Conservation (phyloP, 495 filamentous ascomycete genomes). For the Immersiella caudata region DNA sequence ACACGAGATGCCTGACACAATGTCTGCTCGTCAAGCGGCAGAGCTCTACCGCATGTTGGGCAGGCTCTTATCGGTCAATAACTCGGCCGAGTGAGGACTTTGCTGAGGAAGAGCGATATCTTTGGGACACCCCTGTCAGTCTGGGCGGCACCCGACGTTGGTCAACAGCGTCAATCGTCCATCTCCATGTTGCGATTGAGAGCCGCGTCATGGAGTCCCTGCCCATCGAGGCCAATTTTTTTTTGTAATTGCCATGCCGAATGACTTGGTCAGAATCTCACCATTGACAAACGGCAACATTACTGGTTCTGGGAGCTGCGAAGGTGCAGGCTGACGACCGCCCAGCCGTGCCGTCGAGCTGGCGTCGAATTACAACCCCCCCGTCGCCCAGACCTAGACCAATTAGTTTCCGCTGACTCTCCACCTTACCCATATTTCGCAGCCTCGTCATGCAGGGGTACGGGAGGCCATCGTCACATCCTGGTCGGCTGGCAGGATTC, state of each 20-base stretch:
- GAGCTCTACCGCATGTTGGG: background rate
- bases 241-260: background rate
- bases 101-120: background rate
- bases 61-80: background rate
- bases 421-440: background rate
- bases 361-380: background rate
- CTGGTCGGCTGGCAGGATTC: background rate
- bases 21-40: background rate
- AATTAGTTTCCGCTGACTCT: background rate
- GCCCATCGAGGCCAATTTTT: background rate
- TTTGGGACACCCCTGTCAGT: background rate
- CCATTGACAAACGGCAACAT: too few species aligned
- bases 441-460: conserved; percentile 5
- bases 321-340: too few species aligned
- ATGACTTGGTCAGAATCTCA: too few species aligned
- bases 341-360: too few species aligned
- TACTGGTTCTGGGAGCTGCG: too few species aligned
- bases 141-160: background rate
- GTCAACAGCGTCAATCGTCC: background rate
- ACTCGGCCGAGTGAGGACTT: background rate
- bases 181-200: background rate
- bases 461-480: background rate
- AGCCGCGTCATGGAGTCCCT: background rate
- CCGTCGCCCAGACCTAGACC: background rate
- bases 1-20: background rate